Percentiles rank a stretch among this genome's conserved stretches.
Evolutionary conservation across 176 grass and related monocot species (phyloP).

Genomic region (Oryza meridionalis): DNA sequence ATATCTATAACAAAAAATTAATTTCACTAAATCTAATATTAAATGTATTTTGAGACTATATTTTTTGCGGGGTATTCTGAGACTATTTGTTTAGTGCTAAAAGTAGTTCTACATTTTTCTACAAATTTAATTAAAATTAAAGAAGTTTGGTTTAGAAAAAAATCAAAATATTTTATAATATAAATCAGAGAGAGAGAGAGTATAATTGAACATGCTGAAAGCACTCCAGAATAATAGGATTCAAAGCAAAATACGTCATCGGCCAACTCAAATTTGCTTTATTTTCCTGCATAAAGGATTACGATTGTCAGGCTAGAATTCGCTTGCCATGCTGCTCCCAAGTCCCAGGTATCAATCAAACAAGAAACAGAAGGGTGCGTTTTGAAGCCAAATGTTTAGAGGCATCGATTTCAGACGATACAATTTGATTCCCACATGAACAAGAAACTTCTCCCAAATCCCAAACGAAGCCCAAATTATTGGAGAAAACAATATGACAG

Average conservation of each 20-base stretch:
- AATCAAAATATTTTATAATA: no score
- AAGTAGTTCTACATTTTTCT: no score
- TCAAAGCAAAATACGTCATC: neutral
- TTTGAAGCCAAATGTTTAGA: slow-evolving; percentile 1
- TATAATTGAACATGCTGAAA: neutral
- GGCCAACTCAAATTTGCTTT: neutral
- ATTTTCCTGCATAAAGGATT: neutral
- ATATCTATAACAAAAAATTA: no score
- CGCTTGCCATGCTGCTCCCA: neutral
- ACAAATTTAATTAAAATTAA: no score
- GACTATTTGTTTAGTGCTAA: no score
- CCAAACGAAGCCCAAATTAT: neutral
- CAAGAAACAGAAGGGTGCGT: neutral
- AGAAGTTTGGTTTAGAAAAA: no score
- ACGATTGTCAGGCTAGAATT: neutral
- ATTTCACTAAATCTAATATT: no score
- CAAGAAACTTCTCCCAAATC: neutral
- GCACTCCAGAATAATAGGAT: neutral
- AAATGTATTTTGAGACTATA: no score
- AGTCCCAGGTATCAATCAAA: neutral
- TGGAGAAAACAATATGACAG: neutral
- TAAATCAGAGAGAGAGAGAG: no score
- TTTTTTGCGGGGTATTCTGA: no score
- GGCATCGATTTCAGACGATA: neutral
- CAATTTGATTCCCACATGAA: neutral